Conservation (phyloP, 805 yeast species). For the Komagataella kurtzmanii region DNA sequence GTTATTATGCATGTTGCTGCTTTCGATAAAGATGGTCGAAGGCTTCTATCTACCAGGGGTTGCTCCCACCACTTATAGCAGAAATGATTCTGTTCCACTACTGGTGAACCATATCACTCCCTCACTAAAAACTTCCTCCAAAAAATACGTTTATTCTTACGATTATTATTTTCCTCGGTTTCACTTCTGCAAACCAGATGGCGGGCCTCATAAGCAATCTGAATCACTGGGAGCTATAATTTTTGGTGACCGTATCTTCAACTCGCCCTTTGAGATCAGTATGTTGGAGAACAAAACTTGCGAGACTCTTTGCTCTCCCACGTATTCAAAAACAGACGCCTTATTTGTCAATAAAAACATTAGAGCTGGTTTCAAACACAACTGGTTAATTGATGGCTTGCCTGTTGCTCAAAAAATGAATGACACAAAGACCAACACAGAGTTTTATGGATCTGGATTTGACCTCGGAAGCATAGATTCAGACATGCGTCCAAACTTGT, state of each 20-base stretch:
- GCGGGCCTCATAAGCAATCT: conserved; percentile 56
- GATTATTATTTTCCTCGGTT: conserved; percentile 77
- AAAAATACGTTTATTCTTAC: conserved; percentile 55
- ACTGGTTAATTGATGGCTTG: conserved; percentile 91
- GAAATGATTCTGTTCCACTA: conserved; percentile 62
- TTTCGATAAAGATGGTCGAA: conserved; percentile 9
- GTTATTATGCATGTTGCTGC: conserved; percentile 2
- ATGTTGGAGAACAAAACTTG: conserved; percentile 70
- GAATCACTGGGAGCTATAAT: conserved; percentile 88
- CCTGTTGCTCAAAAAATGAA: conserved; percentile 66
- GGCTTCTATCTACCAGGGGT: conserved; percentile 93
- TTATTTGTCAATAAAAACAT: conserved; percentile 69
- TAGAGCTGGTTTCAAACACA: conserved; percentile 71
- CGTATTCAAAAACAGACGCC: conserved; percentile 54
- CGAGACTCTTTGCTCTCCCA: conserved; percentile 44
- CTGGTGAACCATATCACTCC: conserved; percentile 89
- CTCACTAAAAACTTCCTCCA: conserved; percentile 31
- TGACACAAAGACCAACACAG: conserved; percentile 44
- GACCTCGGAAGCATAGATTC: conserved; percentile 61
- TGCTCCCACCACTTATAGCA: conserved; percentile 80
- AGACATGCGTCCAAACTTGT: conserved; percentile 38
- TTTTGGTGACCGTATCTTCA: conserved; percentile 91
- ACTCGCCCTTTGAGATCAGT: conserved; percentile 73
- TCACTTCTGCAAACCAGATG: conserved; percentile 70
- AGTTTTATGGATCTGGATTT: conserved; percentile 72